phyloP scores from a whole-genome alignment of 75 land plant species.

The Pinus tabuliformis region DNA sequence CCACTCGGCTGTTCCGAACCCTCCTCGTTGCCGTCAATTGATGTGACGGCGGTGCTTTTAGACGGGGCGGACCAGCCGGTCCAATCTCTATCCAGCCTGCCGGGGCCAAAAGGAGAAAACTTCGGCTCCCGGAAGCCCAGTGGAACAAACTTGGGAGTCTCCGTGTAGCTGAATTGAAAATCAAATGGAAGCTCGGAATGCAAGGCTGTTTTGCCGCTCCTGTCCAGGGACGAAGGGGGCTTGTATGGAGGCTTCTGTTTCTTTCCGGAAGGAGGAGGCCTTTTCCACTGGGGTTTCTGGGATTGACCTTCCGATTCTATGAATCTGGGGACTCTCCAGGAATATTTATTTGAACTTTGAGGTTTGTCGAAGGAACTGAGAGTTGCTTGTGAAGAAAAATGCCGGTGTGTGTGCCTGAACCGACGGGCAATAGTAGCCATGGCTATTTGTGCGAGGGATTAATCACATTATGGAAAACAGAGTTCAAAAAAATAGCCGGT shows the following conservation, averaged over 20 bases:
- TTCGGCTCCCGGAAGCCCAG: conserved; percentile 84
- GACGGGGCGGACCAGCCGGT: conserved; percentile 85
- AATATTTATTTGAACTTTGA: background rate
- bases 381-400: no score
- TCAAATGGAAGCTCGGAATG: conserved; percentile 67
- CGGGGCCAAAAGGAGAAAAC: conserved; percentile 97
- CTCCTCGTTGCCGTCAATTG: conserved; percentile 36
- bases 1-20: conserved; percentile 16
- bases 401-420: no score
- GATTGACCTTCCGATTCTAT: background rate
- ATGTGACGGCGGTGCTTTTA: conserved; percentile 34
- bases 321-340: background rate
- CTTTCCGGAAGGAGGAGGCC: conserved; percentile 8
- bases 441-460: no score
- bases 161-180: conserved; percentile 89
- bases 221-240: conserved; percentile 64
- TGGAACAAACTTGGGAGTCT: conserved; percentile 52
- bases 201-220: conserved; percentile 3
- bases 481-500: no score
- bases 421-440: no score
- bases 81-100: conserved; percentile 70
- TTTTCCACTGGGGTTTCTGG: background rate
- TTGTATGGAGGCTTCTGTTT: conserved; percentile 41
- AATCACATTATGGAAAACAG: no score
- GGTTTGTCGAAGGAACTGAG: no score